Conservation (phyloP, 306 rosid species). For the Cicer yamashitae region DNA sequence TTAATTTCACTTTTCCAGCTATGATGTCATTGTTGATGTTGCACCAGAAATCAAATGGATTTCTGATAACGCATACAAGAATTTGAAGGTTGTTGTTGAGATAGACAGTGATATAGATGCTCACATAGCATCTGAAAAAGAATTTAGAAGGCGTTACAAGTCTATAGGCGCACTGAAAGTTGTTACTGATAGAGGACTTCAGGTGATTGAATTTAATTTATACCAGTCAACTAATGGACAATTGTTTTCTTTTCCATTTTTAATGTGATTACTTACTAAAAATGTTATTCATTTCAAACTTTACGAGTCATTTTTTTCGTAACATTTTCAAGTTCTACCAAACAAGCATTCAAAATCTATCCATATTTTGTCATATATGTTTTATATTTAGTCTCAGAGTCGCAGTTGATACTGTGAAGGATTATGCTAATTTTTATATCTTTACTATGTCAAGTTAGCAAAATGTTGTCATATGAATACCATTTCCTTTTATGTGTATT, state of each 20-base stretch:
- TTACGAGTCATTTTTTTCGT: constrained; percentile 24
- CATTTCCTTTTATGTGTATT: constrained; percentile 7
- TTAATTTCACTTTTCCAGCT: constrained; percentile 62
- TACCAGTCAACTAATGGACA: constrained; percentile 7
- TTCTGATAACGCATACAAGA: constrained; percentile 78
- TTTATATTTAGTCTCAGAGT: constrained; percentile 19
- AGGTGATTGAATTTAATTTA: constrained; percentile 61
- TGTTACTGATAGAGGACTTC: constrained; percentile 83
- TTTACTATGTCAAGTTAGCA: not conserved
- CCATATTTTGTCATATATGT: constrained; percentile 26
- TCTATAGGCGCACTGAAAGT: constrained; percentile 73
- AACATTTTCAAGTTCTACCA: constrained; percentile 32
- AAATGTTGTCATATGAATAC: constrained; percentile 4
- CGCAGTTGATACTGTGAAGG: not conserved
- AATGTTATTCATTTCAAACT: constrained; percentile 4
- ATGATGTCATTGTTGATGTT: constrained; percentile 85
- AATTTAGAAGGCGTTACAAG: constrained; percentile 78
- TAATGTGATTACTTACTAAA: constrained; percentile 26
- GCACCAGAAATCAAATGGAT: constrained; percentile 88
- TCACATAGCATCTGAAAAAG: constrained; percentile 65
- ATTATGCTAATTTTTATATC: constrained; percentile 11
- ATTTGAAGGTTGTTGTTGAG: constrained; percentile 84
- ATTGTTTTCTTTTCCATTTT: not conserved
- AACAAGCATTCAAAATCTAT: constrained; percentile 14
- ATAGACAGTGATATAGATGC: constrained; percentile 84